A percentile compares a stretch with the other conserved stretches of the same genome.
Evolutionary conservation across 1,139 yeast species (phyloP).

Genomic region (Candida pseudoviswanathii): DNA sequence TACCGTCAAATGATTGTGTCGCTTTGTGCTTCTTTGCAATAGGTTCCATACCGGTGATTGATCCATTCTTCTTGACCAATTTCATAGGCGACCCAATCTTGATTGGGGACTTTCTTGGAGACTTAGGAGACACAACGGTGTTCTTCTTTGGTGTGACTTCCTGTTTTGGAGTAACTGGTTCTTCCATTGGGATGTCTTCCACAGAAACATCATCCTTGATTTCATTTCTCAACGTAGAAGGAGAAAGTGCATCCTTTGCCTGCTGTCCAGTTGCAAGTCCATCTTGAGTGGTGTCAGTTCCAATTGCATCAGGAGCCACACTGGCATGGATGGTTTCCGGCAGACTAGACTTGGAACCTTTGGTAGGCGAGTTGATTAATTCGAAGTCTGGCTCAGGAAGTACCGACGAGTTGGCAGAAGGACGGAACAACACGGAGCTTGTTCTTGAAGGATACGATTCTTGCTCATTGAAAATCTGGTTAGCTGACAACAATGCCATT

Average conservation of each 20-base stretch:
- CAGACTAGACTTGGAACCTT: not conserved
- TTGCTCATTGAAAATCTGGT: conserved; percentile 40
- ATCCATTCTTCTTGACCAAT: conserved; percentile 32
- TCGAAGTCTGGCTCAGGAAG: conserved; percentile 45
- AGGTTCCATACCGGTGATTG: conserved; percentile 27
- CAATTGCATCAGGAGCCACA: not conserved
- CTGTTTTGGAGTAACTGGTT: conserved; percentile 4
- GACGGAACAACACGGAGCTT: conserved; percentile 11
- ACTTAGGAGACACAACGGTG: conserved; percentile 2
- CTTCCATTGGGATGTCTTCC: not conserved
- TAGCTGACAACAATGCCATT: conserved; percentile 34
- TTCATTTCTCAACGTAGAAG: conserved; percentile 1
- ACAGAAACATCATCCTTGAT: conserved; percentile 6
- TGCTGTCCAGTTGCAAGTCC: not conserved
- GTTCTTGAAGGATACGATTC: conserved; percentile 8
- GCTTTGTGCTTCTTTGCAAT: conserved; percentile 12
- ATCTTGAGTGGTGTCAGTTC: too few relatives aligned
- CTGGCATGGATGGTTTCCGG: not conserved
- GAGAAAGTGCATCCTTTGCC: not conserved
- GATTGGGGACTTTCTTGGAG: conserved; percentile 31
- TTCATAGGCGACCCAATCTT: conserved; percentile 45
- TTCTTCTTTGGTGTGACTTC: not conserved
- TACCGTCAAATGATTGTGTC: conserved; percentile 17
- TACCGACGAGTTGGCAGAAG: conserved; percentile 17
- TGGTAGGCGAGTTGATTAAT: conserved; percentile 24